A percentile compares a stretch with the other conserved stretches of the same genome.
These are phyloP conservation scores for Phoenix roebelenii DNA, from an alignment of 176 grass and related monocot genomes.

Conservation along the genomic window DNA sequence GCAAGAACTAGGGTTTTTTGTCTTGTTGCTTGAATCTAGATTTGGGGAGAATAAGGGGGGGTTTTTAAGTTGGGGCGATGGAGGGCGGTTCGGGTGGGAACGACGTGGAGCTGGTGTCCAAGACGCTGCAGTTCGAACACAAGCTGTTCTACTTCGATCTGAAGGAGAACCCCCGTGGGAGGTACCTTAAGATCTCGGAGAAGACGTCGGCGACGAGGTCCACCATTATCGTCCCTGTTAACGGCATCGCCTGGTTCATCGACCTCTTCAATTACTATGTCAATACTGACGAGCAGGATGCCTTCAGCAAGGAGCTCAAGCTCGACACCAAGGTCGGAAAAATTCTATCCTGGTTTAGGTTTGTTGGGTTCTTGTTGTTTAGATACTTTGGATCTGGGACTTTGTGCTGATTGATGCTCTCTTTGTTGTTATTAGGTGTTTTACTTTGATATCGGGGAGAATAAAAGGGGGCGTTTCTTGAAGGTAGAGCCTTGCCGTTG, in stretches of 20 bases:
- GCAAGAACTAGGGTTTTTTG: too few relatives aligned
- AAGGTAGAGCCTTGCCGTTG: slow-evolving; percentile 39
- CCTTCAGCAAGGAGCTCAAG: slow-evolving; percentile 89
- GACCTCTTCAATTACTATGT: slow-evolving; percentile 96
- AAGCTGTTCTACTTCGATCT: slow-evolving; percentile 99
- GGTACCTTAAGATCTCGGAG: slow-evolving; percentile 98
- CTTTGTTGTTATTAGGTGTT: slow-evolving; percentile 51
- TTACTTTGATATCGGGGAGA: slow-evolving; percentile 94
- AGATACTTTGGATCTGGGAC: too few relatives aligned
- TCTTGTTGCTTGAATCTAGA: too few relatives aligned
- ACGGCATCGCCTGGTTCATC: slow-evolving; percentile 79
- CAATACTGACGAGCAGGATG: slow-evolving; percentile 78
- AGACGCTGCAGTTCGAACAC: slow-evolving; percentile 98
- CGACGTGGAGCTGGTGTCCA: slow-evolving; percentile 95
- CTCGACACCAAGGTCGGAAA: slow-evolving; percentile 69
- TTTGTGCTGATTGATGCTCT: background rate
- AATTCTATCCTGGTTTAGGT: background rate
- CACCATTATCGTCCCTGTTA: slow-evolving; percentile 87
- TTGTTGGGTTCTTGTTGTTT: background rate
- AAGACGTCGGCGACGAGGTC: slow-evolving; percentile 88
- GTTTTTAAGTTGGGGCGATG: background rate
- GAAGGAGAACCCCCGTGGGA: slow-evolving; percentile 91
- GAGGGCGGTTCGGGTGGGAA: slow-evolving; percentile 38
- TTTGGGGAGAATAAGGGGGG: too few relatives aligned
- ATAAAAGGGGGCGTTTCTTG: slow-evolving; percentile 95